Base-by-base conservation (phyloP, 1,139 yeast species). In the Yamadazyma triangularis region DNA sequence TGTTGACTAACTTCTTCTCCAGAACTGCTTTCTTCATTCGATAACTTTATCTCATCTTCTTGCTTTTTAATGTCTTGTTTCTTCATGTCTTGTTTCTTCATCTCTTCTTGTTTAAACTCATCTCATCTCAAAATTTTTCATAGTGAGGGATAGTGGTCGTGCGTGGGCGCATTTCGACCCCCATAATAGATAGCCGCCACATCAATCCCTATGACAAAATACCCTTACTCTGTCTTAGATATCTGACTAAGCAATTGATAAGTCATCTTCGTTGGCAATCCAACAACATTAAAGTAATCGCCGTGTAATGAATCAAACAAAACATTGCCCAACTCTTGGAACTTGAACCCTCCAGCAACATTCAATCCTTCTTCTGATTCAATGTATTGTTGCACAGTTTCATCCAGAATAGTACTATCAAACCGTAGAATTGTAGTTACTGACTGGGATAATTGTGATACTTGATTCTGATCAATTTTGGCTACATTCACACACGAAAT, bases 271-370 rank as follows among this genome's bases (percentile, higher is more conserved):
- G 78, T 74, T 0, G 98, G 97, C 35, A 91, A 59, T 0, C 98
- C 98, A 7, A 91, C 91, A n/a, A 87, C 84, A 50, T 87, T 89
- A 54, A 70, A 79, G 48, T 74, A 86, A 50, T 89, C 97, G 1
- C 98, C 98, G 2, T 66, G 65, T 11, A 88, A 72, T 12, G 60
- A 56, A 24, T 66, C 58, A 41, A 91, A 75, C 37, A 91, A 58
- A 27, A 80, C 48, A 3, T 85, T 81, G 0, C 91, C 89, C 12
- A 52, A 51, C 2, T 79, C 85, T 54, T 91, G 97, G 38, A 82
- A 81, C 45, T 80, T 81, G 59, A 87, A 88, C 1, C 98, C 98
- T 6, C 96, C 98, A 1, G 97, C 96, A 1, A 85, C 96, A 25
- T 73, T 70, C 4, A 67, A 39, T 0, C 93, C 98, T 52, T 89